Base-by-base conservation (phyloP, 768 basidiomycete species). In the Lyophyllum shimeji region DNA sequence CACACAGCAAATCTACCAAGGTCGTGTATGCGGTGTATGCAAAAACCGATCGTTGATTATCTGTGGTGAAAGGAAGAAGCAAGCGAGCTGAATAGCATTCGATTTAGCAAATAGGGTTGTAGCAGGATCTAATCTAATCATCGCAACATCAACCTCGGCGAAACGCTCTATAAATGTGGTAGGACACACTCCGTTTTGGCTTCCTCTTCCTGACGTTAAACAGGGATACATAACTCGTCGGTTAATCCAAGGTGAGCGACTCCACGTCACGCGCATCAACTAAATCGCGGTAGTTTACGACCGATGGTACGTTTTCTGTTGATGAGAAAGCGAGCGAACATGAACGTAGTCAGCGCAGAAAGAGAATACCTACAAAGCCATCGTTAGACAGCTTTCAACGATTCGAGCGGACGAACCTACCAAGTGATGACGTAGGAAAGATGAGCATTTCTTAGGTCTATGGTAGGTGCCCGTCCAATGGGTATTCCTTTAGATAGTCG, bases 351-450 rank as follows among this genome's bases (percentile, higher is more conserved):
- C 48, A 94, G 82, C 3, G 81, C 87, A 2, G 93, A 95, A 2
- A 98, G 76, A 1, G 93, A 85, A 75, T 91, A 95, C 95, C 95
- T 97, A 63, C 40, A 17, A 18, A 18, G 43, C 15, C 13, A 13
- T 15, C 52, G 18, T 52, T 21, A 57, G 40, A 42, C 37, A 24
- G 43, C 43, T 31, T 29, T 13, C 39, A 21, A 13, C 0, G 50
- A 29, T 51, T 45, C 54, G 33, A 54, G 20, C 24, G 49, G 25
- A 21, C 48, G 31, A 39, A 47, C 33, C 66, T 67, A 95, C 97
- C 97, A 99, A 11, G 95, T 99, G 13, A 90, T 82, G 3, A 97
- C 93, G 72, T 99, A 99, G 11, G 93, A 95, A 7, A 92, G 79
- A 74, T 99, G 97, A 34, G 93, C 84, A 70, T 99, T 99, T 46